phyloP scores from a whole-genome alignment of 345 rosid species.

The Gossypium anomalum region DNA sequence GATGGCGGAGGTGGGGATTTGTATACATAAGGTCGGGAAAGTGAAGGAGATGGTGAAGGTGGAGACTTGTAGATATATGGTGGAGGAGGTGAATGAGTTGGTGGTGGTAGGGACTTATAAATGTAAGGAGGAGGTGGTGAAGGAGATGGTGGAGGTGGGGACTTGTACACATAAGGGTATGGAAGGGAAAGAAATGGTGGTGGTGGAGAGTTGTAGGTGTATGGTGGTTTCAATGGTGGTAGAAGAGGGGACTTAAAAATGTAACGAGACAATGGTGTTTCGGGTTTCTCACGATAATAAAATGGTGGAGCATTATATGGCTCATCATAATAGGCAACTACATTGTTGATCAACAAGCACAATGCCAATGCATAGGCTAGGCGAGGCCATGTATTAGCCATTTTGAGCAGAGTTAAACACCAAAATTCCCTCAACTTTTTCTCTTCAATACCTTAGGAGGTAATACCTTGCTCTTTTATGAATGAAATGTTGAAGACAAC shows the following conservation, averaged over 20 bases:
- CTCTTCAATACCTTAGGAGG: neutral
- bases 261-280: neutral
- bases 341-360: constrained; percentile 10
- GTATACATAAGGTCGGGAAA: rapidly evolving
- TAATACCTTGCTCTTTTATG: neutral
- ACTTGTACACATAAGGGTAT: neutral
- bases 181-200: neutral
- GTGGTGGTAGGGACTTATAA: neutral
- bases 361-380: constrained; percentile 24
- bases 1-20: too few relatives aligned
- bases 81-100: too few relatives aligned
- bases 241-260: too few relatives aligned
- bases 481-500: neutral
- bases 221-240: too few relatives aligned
- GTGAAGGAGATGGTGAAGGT: too few relatives aligned
- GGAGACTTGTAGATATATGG: too few relatives aligned
- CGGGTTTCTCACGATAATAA: neutral
- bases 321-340: neutral
- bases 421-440: neutral
- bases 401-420: neutral
- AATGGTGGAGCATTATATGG: neutral
- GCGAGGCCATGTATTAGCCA: constrained; percentile 33
- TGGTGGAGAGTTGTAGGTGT: too few relatives aligned
- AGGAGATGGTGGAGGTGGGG: neutral
- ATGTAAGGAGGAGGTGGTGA: too few relatives aligned